Evolutionary conservation across 2,329 filamentous ascomycete genomes (phyloP).

Genomic region (Exophiala sp.): DNA sequence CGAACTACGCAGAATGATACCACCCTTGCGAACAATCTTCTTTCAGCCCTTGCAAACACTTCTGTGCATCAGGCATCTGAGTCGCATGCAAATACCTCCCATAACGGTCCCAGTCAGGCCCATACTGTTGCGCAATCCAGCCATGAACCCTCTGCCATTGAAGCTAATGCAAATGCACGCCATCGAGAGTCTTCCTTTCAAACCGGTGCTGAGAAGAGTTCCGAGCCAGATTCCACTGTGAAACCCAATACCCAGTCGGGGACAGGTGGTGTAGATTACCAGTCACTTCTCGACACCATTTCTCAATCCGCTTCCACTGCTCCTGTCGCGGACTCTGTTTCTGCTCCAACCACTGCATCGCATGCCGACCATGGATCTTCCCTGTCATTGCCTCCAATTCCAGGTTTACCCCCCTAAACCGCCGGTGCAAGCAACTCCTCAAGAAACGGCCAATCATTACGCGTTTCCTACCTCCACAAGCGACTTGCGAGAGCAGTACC

Average conservation of each 20-base stretch:
- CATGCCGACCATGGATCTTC: constrained; percentile 29
- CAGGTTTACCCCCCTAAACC: constrained; percentile 42
- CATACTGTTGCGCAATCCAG: constrained; percentile 7
- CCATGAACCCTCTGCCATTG: constrained; percentile 7
- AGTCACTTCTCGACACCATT: constrained; percentile 46
- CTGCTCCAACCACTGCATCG: constrained; percentile 29
- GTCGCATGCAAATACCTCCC: constrained; percentile 10
- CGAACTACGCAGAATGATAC: constrained; percentile 15
- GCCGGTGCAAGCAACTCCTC: constrained; percentile 38
- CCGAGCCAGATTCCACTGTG: constrained; percentile 11
- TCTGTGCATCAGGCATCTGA: constrained; percentile 15
- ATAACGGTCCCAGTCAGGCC: constrained; percentile 1
- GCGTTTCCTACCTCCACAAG: constrained; percentile 11
- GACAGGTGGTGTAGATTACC: constrained; percentile 42
- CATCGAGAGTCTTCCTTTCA: not conserved
- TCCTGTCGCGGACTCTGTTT: constrained; percentile 29
- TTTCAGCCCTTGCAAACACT: constrained; percentile 17
- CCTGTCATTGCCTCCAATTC: constrained; percentile 34
- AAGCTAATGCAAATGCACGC: constrained; percentile 10
- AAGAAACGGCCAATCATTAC: constrained; percentile 32
- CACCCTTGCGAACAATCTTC: constrained; percentile 10
- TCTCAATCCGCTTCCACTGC: constrained; percentile 35
- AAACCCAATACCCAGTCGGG: constrained; percentile 10
- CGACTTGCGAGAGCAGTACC: constrained; percentile 9
- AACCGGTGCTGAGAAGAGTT: constrained; percentile 5